These are phyloP conservation scores for Kitagawia praeruptora DNA, from an alignment of 129 eudicot genomes.

Conservation along the genomic window DNA sequence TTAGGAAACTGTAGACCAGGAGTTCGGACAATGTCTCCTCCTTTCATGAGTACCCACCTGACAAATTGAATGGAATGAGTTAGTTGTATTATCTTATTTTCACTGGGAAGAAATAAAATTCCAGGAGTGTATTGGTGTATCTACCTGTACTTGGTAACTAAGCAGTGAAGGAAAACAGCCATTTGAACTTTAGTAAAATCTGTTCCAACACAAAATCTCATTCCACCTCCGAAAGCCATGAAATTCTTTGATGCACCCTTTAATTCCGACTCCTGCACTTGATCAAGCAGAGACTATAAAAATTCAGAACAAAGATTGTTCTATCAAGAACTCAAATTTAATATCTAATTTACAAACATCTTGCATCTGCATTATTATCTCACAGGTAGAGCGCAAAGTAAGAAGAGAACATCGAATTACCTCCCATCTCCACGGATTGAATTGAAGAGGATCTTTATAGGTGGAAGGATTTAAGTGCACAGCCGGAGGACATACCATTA, in stretches of 20 bases:
- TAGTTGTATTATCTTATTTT: not conserved
- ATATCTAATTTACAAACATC: not conserved
- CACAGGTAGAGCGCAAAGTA: not conserved
- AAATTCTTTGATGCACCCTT: slow-evolving; percentile 75
- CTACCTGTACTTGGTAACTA: slow-evolving; percentile 84
- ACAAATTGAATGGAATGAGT: slow-evolving; percentile 3
- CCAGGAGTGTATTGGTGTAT: not conserved
- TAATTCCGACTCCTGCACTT: slow-evolving; percentile 57
- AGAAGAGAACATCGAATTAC: slow-evolving; percentile 25
- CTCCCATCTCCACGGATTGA: slow-evolving; percentile 97
- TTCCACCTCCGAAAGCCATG: slow-evolving; percentile 98
- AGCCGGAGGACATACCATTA: slow-evolving; percentile 98
- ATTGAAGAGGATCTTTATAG: slow-evolving; percentile 69
- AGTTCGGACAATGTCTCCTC: slow-evolving; percentile 83
- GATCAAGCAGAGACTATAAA: not conserved
- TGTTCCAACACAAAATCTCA: slow-evolving; percentile 97
- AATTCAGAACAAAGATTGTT: not conserved
- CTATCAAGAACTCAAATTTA: not conserved
- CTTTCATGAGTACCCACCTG: slow-evolving; percentile 63
- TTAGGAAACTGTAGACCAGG: slow-evolving; percentile 90
- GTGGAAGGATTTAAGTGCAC: slow-evolving; percentile 66
- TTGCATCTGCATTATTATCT: slow-evolving; percentile 5
- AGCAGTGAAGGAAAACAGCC: slow-evolving; percentile 82
- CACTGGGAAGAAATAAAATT: not conserved
- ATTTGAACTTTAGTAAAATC: slow-evolving; percentile 85